These are phyloP conservation scores for Alisma plantagoaquatica DNA, from an alignment of 106 monocot species.

Conservation along the genomic window DNA sequence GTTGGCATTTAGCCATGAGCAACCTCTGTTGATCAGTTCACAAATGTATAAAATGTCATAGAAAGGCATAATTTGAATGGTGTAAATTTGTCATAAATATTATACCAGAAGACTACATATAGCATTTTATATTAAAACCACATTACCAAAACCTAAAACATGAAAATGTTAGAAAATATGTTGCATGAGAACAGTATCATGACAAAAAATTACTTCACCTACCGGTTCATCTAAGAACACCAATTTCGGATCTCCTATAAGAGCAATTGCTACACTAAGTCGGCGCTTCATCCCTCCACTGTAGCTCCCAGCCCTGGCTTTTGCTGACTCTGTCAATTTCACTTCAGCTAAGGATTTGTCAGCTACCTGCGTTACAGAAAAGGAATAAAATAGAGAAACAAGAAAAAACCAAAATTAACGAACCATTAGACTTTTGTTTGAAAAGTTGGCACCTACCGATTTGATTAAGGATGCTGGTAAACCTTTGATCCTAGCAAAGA, in stretches of 20 bases:
- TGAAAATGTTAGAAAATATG: background rate
- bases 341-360: constrained; percentile 77
- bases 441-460: constrained; percentile 30
- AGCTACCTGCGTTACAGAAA: constrained; percentile 36
- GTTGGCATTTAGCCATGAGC: too few relatives aligned
- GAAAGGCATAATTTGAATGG: too few relatives aligned
- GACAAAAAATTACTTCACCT: background rate
- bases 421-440: background rate
- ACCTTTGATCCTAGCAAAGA: constrained; percentile 89
- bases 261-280: constrained; percentile 84
- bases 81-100: too few relatives aligned
- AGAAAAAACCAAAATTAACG: background rate
- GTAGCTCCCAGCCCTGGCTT: constrained; percentile 77
- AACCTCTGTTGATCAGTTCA: background rate
- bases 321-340: constrained; percentile 56
- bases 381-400: background rate
- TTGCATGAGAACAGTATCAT: background rate
- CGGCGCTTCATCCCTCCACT: constrained; percentile 97
- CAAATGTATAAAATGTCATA: background rate
- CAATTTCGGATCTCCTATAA: constrained; percentile 86
- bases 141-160: background rate
- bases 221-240: constrained; percentile 96
- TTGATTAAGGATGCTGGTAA: constrained; percentile 63
- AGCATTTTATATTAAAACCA: background rate
- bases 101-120: background rate